Conservation (phyloP, 1,284 basidiomycete species). For the Gomphus sp. region DNA sequence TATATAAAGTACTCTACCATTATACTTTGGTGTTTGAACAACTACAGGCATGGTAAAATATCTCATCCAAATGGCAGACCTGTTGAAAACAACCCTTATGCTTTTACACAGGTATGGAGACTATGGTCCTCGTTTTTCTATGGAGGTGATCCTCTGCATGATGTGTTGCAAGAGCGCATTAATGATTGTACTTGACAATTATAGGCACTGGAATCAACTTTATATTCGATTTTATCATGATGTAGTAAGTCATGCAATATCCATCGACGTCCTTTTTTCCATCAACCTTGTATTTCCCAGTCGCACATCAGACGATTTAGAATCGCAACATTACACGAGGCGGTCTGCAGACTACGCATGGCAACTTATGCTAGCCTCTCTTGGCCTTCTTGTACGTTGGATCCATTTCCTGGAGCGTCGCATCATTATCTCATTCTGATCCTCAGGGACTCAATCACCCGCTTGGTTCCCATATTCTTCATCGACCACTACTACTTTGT, state of each 20-base stretch:
- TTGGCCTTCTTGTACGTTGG: constrained; percentile 49
- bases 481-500: constrained; percentile 58
- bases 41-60: constrained; percentile 40
- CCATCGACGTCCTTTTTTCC: neutral
- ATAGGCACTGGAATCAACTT: constrained; percentile 50
- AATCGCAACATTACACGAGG: constrained; percentile 46
- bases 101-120: constrained; percentile 59
- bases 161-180: neutral
- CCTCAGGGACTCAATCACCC: constrained; percentile 53
- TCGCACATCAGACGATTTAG: constrained; percentile 55
- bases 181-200: neutral
- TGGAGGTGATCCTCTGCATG: constrained; percentile 40
- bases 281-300: constrained; percentile 26
- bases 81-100: neutral
- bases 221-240: constrained; percentile 68
- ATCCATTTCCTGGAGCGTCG: neutral
- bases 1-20: constrained; percentile 51
- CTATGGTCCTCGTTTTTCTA: constrained; percentile 71
- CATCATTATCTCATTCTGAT: neutral
- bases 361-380: constrained; percentile 54
- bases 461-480: constrained; percentile 46
- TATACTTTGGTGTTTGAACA: constrained; percentile 34
- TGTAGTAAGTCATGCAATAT: constrained; percentile 47
- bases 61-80: neutral
- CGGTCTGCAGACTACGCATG: constrained; percentile 66